Evolutionary conservation across 1,284 basidiomycete species (phyloP), one percentile per base, ranked within the genome.

Genomic region (Papiliotrema flavescens): DNA sequence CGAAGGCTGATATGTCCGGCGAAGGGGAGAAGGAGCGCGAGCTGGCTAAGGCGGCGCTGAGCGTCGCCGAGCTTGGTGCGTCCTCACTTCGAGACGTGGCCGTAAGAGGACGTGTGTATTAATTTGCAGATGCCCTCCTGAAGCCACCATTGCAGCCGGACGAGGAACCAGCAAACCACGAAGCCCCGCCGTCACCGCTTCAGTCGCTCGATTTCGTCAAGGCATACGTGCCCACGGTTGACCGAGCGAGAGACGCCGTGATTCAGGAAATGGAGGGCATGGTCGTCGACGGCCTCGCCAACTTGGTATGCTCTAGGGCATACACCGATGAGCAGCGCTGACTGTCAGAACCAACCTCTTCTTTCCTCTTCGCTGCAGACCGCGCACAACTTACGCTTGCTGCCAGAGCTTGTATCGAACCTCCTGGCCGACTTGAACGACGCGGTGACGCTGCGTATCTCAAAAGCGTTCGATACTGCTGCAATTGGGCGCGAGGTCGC

Each of bases 331-430:
- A 51, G 20, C 40, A 28, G 4, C 6, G 49, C 55, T 49, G 19
- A 54, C 34, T 6, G 13, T 19, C 22, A 94, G 90, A 89, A 96
- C 65, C 90, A 90, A 74, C 85, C 90, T 1, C 78, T 95, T 23
- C 81, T 98, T 1, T 89, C 90, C 0, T 90, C 90, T 2, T 90
- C 91, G 0, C 81, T 98, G 8, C 95, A 98, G 79, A 96, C 92
- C 0, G 92, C 94, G 2, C 89, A 91, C 76, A 97, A 97, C 71
- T 83, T 98, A 7, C 82, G 87, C 23, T 84, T 90, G 7, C 80
- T 98, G 2, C 89, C 93, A 0, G 81, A 85, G 20, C 82, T 97
- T 2, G 89, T 97, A 1, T 84, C 87, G 55, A 85, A 85, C 55
- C 82, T 97, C 0, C 79, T 96, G 15, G 77, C 79, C 4, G 90